Evolutionary conservation across 2,329 filamentous ascomycete species (phyloP).

Genomic region (Clarireedia homoeocarpa): DNA sequence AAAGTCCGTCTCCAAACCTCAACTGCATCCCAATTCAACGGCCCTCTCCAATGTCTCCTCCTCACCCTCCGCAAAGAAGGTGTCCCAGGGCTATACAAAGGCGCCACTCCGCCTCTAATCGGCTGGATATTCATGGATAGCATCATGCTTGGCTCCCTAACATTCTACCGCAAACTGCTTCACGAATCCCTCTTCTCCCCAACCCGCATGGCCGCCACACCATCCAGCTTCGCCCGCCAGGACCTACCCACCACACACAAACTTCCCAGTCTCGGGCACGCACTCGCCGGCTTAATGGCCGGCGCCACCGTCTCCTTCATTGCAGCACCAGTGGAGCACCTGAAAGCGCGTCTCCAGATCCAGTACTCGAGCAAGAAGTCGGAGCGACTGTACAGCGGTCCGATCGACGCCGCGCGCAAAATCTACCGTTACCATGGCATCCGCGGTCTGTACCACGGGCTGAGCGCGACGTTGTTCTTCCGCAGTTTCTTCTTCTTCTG

Average conservation of each 20-base stretch:
- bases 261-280: constrained; percentile 74
- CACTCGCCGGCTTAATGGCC: constrained; percentile 77
- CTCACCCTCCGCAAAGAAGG: constrained; percentile 85
- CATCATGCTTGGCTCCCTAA: constrained; percentile 84
- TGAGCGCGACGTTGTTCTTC: constrained; percentile 80
- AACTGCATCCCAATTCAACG: constrained; percentile 66
- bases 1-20: constrained; percentile 95
- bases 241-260: constrained; percentile 33
- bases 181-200: constrained; percentile 71
- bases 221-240: constrained; percentile 15
- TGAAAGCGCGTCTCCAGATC: constrained; percentile 89
- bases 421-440: constrained; percentile 67
- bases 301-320: constrained; percentile 88
- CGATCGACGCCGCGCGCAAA: constrained; percentile 73
- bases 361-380: constrained; percentile 80
- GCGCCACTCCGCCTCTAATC: constrained; percentile 81
- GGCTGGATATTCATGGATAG: constrained; percentile 99
- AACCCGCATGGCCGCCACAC: constrained; percentile 28
- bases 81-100: constrained; percentile 82
- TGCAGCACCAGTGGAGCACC: constrained; percentile 87
- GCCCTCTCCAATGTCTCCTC: constrained; percentile 76
- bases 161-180: constrained; percentile 77
- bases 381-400: constrained; percentile 74
- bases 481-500: constrained; percentile 94
- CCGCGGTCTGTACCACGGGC: constrained; percentile 74